Conservation (phyloP, 805 yeast genomes). For the Trichomonascus vanleenenianus region DNA sequence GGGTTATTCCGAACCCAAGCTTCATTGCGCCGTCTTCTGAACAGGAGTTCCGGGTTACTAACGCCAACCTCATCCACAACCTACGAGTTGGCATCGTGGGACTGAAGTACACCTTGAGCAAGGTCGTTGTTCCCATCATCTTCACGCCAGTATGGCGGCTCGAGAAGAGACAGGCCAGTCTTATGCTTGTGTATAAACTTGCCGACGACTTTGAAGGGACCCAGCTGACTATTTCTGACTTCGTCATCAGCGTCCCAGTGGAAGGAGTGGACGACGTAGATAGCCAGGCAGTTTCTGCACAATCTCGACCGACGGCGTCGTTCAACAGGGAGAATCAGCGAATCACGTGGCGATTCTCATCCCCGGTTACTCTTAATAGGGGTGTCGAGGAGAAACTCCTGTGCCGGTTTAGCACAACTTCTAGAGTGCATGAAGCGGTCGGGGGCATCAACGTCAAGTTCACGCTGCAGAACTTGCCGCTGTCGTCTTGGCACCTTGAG, state of each 20-base stretch:
- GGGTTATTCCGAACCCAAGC: constrained; percentile 44
- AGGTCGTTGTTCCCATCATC: constrained; percentile 47
- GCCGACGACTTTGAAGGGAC: constrained; percentile 29
- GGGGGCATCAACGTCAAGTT: constrained; percentile 59
- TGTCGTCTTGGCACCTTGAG: constrained; percentile 5
- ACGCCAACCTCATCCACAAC: constrained; percentile 8
- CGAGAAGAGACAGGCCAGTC: constrained; percentile 76
- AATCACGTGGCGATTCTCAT: constrained; percentile 69
- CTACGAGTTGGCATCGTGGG: constrained; percentile 49
- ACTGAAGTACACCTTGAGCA: constrained; percentile 55
- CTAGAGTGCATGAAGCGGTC: constrained; percentile 60
- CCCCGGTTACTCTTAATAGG: constrained; percentile 31
- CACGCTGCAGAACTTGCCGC: constrained; percentile 1
- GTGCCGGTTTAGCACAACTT: constrained; percentile 76
- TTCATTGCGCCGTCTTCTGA: constrained; percentile 40
- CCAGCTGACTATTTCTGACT: constrained; percentile 40
- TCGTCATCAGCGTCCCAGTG: constrained; percentile 54
- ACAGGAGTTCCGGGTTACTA: constrained; percentile 10
- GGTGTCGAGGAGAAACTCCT: constrained; percentile 58
- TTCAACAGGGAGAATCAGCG: constrained; percentile 81
- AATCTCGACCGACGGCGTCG: constrained; percentile 87
- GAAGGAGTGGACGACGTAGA: too few relatives aligned
- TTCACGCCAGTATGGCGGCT: constrained; percentile 85
- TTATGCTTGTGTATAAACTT: constrained; percentile 63
- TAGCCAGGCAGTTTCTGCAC: constrained; percentile 56